These are phyloP conservation scores for Apiospora aurea DNA, from an alignment of 2,329 filamentous ascomycete genomes.

Conservation along the genomic window DNA sequence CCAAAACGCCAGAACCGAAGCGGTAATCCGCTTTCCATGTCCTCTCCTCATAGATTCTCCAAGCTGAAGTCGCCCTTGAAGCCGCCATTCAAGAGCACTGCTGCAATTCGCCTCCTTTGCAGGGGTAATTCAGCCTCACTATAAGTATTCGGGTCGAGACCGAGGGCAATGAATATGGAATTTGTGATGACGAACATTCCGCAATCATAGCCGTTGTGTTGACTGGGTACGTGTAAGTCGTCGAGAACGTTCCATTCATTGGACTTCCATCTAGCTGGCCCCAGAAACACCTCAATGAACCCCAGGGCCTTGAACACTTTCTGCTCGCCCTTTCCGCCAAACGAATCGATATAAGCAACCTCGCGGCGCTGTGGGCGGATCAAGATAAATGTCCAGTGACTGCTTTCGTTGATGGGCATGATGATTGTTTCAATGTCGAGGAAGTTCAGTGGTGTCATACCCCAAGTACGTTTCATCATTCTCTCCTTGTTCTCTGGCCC, in stretches of 20 bases:
- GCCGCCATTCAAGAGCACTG: slow-evolving; percentile 70
- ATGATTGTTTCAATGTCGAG: slow-evolving; percentile 72
- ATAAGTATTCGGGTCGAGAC: slow-evolving; percentile 60
- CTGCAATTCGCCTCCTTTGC: slow-evolving; percentile 69
- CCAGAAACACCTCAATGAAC: slow-evolving; percentile 66
- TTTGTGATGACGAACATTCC: slow-evolving; percentile 82
- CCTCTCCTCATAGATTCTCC: slow-evolving; percentile 41
- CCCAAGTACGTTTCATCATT: slow-evolving; percentile 62
- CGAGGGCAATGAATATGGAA: slow-evolving; percentile 66
- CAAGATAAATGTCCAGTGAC: slow-evolving; percentile 77
- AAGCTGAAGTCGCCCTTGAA: slow-evolving; percentile 68
- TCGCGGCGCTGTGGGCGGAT: slow-evolving; percentile 66
- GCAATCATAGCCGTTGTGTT: slow-evolving; percentile 76
- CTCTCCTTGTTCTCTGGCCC: slow-evolving; percentile 57
- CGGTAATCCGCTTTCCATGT: neutral
- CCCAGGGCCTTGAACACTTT: slow-evolving; percentile 53
- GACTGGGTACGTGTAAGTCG: slow-evolving; percentile 57
- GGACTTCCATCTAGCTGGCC: slow-evolving; percentile 54
- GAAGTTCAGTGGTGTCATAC: slow-evolving; percentile 66
- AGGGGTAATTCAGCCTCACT: slow-evolving; percentile 60
- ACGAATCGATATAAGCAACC: slow-evolving; percentile 75
- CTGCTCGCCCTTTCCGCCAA: slow-evolving; percentile 52
- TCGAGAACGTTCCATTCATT: slow-evolving; percentile 65
- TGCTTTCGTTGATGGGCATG: slow-evolving; percentile 69
- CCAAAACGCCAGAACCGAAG: neutral